A percentile compares a stretch with the other conserved stretches of the same genome.
These are phyloP conservation scores for Mikania micrantha DNA, from an alignment of 129 eudicot species.

Conservation along the genomic window DNA sequence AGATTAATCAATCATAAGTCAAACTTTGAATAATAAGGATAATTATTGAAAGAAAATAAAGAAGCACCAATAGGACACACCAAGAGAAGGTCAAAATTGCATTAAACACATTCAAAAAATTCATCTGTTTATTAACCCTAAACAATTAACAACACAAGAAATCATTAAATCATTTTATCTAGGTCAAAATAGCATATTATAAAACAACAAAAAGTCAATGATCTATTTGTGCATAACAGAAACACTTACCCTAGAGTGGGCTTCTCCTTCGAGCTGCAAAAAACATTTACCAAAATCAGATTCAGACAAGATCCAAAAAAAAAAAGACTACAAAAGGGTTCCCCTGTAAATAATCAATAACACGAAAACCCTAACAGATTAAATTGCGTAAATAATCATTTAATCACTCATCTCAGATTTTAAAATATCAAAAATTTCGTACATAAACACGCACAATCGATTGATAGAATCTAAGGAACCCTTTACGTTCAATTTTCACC, in stretches of 20 bases:
- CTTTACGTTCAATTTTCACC: neutral
- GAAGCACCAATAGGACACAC: constrained; percentile 1
- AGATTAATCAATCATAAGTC: neutral
- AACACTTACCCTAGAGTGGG: constrained; percentile 98
- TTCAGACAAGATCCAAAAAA: constrained; percentile 5
- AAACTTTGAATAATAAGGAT: neutral
- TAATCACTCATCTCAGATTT: neutral
- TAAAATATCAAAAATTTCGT: neutral
- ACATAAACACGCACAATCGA: neutral
- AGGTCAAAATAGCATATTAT: neutral
- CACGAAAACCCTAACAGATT: neutral
- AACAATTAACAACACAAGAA: neutral
- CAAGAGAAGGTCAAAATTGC: neutral
- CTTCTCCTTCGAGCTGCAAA: constrained; percentile 99
- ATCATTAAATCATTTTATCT: neutral
- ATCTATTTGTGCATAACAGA: neutral
- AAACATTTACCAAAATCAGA: neutral
- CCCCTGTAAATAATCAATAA: too few relatives aligned
- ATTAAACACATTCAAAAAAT: constrained; percentile 3
- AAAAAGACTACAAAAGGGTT: too few relatives aligned
- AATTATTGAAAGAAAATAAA: too few relatives aligned
- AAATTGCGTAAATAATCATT: neutral
- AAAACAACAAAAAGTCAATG: neutral
- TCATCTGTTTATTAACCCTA: neutral
- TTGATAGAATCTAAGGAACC: constrained; percentile 15